phyloP scores from a whole-genome alignment of 108 stramenopile species.

The Epithemia pelagica region DNA sequence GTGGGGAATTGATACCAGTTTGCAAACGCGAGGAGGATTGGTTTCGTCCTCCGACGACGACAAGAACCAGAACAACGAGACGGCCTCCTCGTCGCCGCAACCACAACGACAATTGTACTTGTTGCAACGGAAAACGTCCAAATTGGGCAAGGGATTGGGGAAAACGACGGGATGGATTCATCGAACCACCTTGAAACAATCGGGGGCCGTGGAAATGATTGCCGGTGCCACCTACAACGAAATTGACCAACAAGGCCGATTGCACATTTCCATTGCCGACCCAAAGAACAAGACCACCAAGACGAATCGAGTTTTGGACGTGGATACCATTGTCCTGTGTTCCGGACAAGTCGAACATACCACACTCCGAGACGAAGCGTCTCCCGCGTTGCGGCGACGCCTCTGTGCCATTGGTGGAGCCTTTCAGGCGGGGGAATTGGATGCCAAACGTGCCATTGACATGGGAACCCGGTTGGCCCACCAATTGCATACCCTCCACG shows the following conservation, averaged over 20 bases:
- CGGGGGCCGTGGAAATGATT: slow-evolving; percentile 82
- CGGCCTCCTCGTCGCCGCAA: not conserved
- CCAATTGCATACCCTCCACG: slow-evolving; percentile 52
- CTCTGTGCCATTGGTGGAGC: slow-evolving; percentile 93
- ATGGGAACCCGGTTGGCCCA: slow-evolving; percentile 93
- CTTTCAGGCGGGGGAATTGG: slow-evolving; percentile 88
- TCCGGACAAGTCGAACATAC: slow-evolving; percentile 84
- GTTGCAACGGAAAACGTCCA: slow-evolving; percentile 91
- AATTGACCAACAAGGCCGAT: slow-evolving; percentile 86
- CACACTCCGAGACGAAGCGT: slow-evolving; percentile 30
- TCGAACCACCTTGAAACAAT: slow-evolving; percentile 77
- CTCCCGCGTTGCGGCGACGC: slow-evolving; percentile 28
- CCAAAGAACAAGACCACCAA: slow-evolving; percentile 36
- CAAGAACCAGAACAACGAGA: not conserved
- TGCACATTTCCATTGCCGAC: slow-evolving; percentile 74
- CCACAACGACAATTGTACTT: slow-evolving; percentile 68
- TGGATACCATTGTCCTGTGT: slow-evolving; percentile 92
- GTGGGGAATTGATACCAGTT: slow-evolving; percentile 87
- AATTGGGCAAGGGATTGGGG: slow-evolving; percentile 85
- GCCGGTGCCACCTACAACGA: slow-evolving; percentile 75
- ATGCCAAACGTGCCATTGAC: slow-evolving; percentile 98
- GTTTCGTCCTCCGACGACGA: slow-evolving; percentile 14
- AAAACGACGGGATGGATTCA: slow-evolving; percentile 99
- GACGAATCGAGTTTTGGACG: slow-evolving; percentile 57
- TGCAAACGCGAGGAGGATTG: slow-evolving; percentile 55